Conservation (phyloP, 257 asterid genomes). For the Echites panduratus region DNA sequence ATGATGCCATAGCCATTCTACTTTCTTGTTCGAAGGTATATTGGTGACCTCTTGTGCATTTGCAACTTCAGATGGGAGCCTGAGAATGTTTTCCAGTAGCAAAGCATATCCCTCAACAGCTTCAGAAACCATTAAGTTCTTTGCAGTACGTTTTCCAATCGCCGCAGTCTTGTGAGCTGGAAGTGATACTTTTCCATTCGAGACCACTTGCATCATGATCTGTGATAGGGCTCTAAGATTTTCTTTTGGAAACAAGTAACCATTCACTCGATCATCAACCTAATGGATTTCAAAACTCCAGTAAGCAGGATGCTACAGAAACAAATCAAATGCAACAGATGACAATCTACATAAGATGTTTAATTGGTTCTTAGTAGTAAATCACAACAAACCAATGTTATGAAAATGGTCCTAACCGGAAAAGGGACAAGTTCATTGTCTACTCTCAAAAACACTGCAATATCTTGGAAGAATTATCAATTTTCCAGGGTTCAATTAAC, state of each 20-base stretch:
- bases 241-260: constrained; percentile 66
- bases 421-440: neutral
- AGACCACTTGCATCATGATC: constrained; percentile 55
- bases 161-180: constrained; percentile 56
- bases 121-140: constrained; percentile 78
- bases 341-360: neutral
- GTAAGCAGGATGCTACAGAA: constrained; percentile 26
- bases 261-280: constrained; percentile 76
- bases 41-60: constrained; percentile 36
- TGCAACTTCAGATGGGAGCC: constrained; percentile 75
- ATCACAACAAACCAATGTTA: neutral
- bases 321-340: neutral
- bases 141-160: constrained; percentile 56
- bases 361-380: neutral
- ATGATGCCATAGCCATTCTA: constrained; percentile 70
- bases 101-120: constrained; percentile 69
- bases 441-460: neutral
- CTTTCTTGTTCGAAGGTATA: constrained; percentile 50
- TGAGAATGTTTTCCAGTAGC: constrained; percentile 62
- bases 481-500: neutral
- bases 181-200: constrained; percentile 70
- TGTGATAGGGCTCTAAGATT: constrained; percentile 38
- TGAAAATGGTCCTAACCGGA: too few species aligned
- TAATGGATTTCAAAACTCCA: constrained; percentile 23
- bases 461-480: neutral